phyloP scores from a whole-genome alignment of 2,329 filamentous ascomycete species.

The Coniochaeta sp. region DNA sequence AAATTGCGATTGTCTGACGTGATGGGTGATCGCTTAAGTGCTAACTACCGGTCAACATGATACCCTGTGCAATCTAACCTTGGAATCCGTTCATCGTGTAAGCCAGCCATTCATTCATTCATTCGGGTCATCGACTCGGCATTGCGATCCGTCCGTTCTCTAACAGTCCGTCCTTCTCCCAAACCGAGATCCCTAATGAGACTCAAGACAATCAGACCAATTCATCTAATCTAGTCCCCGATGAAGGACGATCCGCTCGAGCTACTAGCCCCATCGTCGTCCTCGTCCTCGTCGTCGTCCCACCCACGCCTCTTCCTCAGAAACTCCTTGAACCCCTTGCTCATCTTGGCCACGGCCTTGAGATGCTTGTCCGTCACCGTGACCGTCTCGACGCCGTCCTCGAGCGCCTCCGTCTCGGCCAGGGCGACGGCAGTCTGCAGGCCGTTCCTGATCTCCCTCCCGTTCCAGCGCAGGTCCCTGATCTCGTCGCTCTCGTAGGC shows the following conservation, averaged over 20 bases:
- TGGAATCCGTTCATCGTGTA: too few relatives aligned
- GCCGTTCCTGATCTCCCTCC: slow-evolving; percentile 25
- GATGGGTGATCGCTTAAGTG: too few relatives aligned
- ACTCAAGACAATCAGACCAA: background rate
- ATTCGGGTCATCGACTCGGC: too few relatives aligned
- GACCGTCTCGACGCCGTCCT: slow-evolving; percentile 22
- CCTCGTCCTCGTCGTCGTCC: slow-evolving; percentile 7
- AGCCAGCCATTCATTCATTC: too few relatives aligned
- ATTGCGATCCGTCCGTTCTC: too few relatives aligned
- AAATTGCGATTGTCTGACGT: background rate
- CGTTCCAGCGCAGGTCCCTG: slow-evolving; percentile 30
- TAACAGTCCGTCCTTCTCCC: too few relatives aligned
- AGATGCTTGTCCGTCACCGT: slow-evolving; percentile 25
- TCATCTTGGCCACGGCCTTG: slow-evolving; percentile 28
- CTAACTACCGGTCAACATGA: too few relatives aligned
- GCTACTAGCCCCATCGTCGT: background rate
- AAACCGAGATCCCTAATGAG: too few relatives aligned
- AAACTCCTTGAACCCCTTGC: slow-evolving; percentile 27
- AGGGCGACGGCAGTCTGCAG: slow-evolving; percentile 36
- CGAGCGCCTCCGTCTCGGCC: slow-evolving; percentile 32
- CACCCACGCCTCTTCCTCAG: slow-evolving; percentile 11
- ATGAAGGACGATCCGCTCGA: background rate
- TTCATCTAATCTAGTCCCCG: background rate
- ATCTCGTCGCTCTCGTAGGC: slow-evolving; percentile 28
- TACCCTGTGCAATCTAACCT: too few relatives aligned